Evolutionary conservation across 352 stramenopile genomes (phyloP).

Genomic region (Saprolegnia parasitica): DNA sequence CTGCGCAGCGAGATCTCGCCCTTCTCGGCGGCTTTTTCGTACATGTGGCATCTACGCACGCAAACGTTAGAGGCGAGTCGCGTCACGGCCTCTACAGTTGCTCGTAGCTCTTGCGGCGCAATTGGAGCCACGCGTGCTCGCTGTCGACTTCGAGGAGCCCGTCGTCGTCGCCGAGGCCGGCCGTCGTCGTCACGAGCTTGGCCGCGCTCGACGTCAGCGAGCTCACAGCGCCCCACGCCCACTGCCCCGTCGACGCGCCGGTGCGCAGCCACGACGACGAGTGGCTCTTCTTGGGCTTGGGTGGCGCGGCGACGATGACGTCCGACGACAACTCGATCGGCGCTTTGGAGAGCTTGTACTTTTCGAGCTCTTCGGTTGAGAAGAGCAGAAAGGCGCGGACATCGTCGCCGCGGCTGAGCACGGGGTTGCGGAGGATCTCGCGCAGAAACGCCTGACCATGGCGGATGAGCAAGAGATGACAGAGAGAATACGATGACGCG

Average conservation of each 20-base stretch:
- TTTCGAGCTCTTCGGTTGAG: slow-evolving; percentile 78
- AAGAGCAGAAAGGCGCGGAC: slow-evolving; percentile 69
- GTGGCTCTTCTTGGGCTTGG: background rate
- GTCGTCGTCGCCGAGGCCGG: slow-evolving; percentile 36
- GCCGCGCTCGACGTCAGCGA: slow-evolving; percentile 66
- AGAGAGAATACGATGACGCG: too few species aligned
- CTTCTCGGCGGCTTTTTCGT: slow-evolving; percentile 56
- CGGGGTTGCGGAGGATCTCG: slow-evolving; percentile 59
- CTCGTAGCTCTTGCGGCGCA: slow-evolving; percentile 27
- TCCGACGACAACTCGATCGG: background rate
- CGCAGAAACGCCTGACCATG: slow-evolving; percentile 53
- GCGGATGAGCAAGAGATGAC: too few species aligned
- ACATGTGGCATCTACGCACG: slow-evolving; percentile 29
- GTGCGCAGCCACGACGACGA: slow-evolving; percentile 17
- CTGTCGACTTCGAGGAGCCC: slow-evolving; percentile 8
- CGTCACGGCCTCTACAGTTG: slow-evolving; percentile 21
- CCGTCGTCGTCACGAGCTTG: slow-evolving; percentile 71
- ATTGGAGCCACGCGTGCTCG: slow-evolving; percentile 24
- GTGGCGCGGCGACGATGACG: background rate
- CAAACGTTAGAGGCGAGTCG: background rate
- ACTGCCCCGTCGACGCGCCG: slow-evolving; percentile 15
- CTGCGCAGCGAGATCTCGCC: slow-evolving; percentile 55
- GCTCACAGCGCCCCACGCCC: slow-evolving; percentile 57
- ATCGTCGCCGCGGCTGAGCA: slow-evolving; percentile 61
- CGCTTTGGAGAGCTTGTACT: slow-evolving; percentile 31